Percentiles rank a stretch among this genome's conserved stretches.
Conservation (phyloP, 2,329 filamentous ascomycete species). For the Dryadomyces quercivorus region DNA sequence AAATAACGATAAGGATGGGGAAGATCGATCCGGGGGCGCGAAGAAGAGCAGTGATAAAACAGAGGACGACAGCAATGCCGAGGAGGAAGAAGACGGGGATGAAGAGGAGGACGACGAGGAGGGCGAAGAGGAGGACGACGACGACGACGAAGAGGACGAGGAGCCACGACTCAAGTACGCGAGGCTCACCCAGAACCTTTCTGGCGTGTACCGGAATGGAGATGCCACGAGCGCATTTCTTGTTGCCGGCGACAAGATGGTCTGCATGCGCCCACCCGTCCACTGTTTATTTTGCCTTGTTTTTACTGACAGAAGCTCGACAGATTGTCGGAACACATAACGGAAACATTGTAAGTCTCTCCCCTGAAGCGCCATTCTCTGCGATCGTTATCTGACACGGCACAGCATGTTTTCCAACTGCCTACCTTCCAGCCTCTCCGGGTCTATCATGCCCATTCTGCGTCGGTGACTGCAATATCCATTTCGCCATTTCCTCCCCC, state of each 20-base stretch:
- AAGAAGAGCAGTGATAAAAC: constrained; percentile 6
- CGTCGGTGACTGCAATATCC: constrained; percentile 80
- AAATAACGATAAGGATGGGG: too few species aligned
- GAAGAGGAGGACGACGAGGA: constrained; percentile 30
- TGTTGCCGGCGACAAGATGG: constrained; percentile 94
- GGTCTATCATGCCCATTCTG: constrained; percentile 84
- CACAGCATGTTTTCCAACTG: constrained; percentile 71
- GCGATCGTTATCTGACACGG: background rate
- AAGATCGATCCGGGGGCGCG: background rate
- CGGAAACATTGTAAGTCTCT: constrained; percentile 65
- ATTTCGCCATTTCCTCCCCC: constrained; percentile 71
- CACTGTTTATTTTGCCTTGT: background rate
- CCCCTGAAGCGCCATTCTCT: background rate
- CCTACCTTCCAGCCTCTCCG: constrained; percentile 71
- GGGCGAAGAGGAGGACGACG: constrained; percentile 48
- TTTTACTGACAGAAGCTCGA: constrained; percentile 9
- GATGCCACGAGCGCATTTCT: constrained; percentile 89
- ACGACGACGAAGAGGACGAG: constrained; percentile 78
- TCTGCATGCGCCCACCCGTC: constrained; percentile 25
- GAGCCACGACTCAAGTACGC: constrained; percentile 92
- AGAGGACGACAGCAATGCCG: constrained; percentile 11
- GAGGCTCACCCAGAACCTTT: constrained; percentile 69
- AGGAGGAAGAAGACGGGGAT: constrained; percentile 11
- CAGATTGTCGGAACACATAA: constrained; percentile 90
- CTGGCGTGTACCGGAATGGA: constrained; percentile 78